phyloP scores from a whole-genome alignment of 1,284 basidiomycete genomes.

The Tilletia indica region DNA sequence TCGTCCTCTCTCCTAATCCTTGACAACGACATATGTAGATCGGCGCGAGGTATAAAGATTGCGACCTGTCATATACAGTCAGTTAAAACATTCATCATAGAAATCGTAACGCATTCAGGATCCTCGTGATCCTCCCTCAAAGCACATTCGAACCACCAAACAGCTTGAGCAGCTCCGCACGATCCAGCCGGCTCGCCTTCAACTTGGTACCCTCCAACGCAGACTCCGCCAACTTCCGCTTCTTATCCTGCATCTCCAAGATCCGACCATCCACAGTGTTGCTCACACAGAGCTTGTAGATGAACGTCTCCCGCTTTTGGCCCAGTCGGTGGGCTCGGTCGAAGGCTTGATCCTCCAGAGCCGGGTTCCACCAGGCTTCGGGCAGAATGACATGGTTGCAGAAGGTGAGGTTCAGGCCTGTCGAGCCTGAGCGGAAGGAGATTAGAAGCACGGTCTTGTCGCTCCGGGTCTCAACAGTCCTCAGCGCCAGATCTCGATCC shows the following conservation, averaged over 20 bases:
- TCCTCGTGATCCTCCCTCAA: background rate
- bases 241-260: conserved; percentile 69
- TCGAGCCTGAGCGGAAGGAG: conserved; percentile 92
- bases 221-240: conserved; percentile 77
- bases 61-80: no score
- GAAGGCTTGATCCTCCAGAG: conserved; percentile 75
- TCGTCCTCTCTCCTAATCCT: no score
- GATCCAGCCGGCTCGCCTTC: conserved; percentile 61
- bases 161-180: conserved; percentile 26
- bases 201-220: conserved; percentile 83
- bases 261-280: conserved; percentile 88
- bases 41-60: no score
- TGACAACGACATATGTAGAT: no score
- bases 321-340: conserved; percentile 88
- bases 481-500: conserved; percentile 72
- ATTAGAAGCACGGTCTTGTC: conserved; percentile 76
- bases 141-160: conserved; percentile 15
- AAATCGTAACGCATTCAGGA: no score
- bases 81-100: no score
- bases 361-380: conserved; percentile 80
- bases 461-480: conserved; percentile 68
- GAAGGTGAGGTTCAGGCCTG: conserved; percentile 88
- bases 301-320: conserved; percentile 80
- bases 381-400: conserved; percentile 91
- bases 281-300: conserved; percentile 87